Percentiles rank a stretch among this genome's conserved stretches.
Evolutionary conservation across 192 early-diverging fungal genomes (phyloP).

Genomic region (Backusella macrospora): DNA sequence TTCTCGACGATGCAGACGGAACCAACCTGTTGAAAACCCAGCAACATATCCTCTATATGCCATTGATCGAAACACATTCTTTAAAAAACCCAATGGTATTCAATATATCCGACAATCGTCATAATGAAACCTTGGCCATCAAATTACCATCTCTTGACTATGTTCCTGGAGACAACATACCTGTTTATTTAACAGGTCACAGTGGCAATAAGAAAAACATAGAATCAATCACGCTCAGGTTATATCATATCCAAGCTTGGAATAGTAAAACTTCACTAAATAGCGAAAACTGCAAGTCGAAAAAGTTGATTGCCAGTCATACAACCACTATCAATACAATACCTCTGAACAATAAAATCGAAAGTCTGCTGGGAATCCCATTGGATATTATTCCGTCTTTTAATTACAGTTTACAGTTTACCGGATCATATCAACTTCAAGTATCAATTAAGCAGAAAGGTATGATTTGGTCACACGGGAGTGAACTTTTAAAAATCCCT

Average conservation of each 20-base stretch:
- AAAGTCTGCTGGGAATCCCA: not conserved
- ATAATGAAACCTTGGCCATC: not conserved
- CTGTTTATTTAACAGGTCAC: not conserved
- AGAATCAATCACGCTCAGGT: not conserved
- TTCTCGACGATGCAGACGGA: not conserved
- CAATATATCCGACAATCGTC: not conserved
- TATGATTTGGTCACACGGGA: not conserved
- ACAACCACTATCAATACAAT: not conserved
- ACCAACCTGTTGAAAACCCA: not conserved
- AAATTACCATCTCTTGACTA: not conserved
- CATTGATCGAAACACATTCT: not conserved
- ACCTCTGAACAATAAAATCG: not conserved
- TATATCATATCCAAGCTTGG: slow-evolving; percentile 10
- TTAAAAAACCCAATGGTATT: slow-evolving; percentile 7
- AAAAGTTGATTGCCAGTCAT: not conserved
- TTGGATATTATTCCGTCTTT: not conserved
- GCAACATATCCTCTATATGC: not conserved
- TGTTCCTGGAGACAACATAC: slow-evolving; percentile 14
- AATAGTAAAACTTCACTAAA: not conserved
- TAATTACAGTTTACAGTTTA: not conserved
- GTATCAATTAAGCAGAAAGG: not conserved
- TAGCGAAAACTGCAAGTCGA: not conserved
- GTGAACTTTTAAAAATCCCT: not conserved
- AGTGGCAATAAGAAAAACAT: not conserved
- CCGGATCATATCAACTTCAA: not conserved